These are phyloP conservation scores for Curvularia spicifera DNA, from an alignment of 2,329 filamentous ascomycete genomes.

Conservation along the genomic window DNA sequence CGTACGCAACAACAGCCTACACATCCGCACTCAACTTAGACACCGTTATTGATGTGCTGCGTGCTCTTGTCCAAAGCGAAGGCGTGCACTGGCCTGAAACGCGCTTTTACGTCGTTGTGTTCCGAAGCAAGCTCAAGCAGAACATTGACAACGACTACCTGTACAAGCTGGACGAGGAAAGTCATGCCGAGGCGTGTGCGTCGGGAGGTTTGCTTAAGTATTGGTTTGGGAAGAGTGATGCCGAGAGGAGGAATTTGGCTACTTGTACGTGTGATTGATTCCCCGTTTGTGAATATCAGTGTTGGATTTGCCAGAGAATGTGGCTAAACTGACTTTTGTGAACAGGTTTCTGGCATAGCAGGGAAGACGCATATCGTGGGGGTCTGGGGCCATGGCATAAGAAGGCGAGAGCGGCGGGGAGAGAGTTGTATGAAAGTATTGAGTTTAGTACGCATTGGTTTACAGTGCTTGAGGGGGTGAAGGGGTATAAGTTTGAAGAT, in stretches of 20 bases:
- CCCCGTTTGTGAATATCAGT: neutral
- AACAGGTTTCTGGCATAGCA: slow-evolving; percentile 70
- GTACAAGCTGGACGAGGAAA: slow-evolving; percentile 75
- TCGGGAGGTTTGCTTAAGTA: slow-evolving; percentile 89
- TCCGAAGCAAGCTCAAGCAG: slow-evolving; percentile 74
- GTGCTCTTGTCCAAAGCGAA: slow-evolving; percentile 57
- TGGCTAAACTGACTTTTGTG: slow-evolving; percentile 6
- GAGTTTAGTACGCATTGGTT: slow-evolving; percentile 55
- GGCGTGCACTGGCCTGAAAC: slow-evolving; percentile 63
- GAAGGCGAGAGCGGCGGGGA: slow-evolving; percentile 58
- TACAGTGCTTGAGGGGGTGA: slow-evolving; percentile 69
- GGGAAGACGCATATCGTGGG: slow-evolving; percentile 66
- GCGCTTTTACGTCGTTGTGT: slow-evolving; percentile 83
- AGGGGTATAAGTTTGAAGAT: slow-evolving; percentile 61
- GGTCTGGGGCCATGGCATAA: slow-evolving; percentile 64
- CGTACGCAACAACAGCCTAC: slow-evolving; percentile 81
- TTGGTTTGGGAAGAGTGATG: slow-evolving; percentile 82
- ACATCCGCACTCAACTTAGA: slow-evolving; percentile 78
- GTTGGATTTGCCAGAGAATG: neutral
- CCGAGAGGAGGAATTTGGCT: slow-evolving; percentile 75
- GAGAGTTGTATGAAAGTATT: slow-evolving; percentile 55
- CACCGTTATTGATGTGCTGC: slow-evolving; percentile 66
- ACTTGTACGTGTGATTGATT: slow-evolving; percentile 60
- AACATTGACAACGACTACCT: slow-evolving; percentile 72
- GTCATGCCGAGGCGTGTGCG: slow-evolving; percentile 78